A percentile compares a stretch with the other conserved stretches of the same genome.
Conservation (phyloP, 2,329 filamentous ascomycete genomes). For the Colletotrichum sansevieriae region DNA sequence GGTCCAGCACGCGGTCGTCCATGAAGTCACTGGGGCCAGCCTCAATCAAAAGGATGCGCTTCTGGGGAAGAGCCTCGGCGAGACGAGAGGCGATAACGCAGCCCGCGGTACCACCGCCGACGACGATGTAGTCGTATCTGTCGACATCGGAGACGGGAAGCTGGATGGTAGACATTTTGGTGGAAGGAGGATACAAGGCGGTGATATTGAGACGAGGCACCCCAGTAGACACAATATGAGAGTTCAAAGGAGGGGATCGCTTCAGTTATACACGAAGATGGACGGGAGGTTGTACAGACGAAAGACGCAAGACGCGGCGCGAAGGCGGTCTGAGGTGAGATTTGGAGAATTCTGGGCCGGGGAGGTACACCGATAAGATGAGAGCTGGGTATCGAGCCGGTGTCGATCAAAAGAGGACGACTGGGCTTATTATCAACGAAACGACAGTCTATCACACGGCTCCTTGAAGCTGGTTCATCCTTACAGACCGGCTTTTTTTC, state of each 20-base stretch:
- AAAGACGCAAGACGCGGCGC: constrained; percentile 15
- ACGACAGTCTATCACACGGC: background rate
- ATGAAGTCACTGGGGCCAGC: constrained; percentile 90
- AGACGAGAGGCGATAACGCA: constrained; percentile 86
- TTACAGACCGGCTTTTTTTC: background rate
- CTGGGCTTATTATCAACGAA: constrained; percentile 22
- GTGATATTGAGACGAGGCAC: constrained; percentile 30
- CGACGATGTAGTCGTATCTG: constrained; percentile 86
- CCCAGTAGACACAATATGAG: constrained; percentile 17
- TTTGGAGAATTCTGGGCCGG: constrained; percentile 29
- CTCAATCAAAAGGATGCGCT: constrained; percentile 86
- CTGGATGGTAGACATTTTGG: constrained; percentile 73
- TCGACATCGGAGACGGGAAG: constrained; percentile 74
- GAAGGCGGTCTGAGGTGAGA: constrained; percentile 33
- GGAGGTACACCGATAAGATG: constrained; percentile 6
- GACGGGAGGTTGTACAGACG: background rate
- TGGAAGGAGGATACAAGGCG: constrained; percentile 8
- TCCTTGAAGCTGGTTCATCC: constrained; percentile 14
- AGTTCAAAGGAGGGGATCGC: constrained; percentile 2
- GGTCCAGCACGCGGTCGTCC: constrained; percentile 86
- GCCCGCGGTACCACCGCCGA: constrained; percentile 87
- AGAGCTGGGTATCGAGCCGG: background rate
- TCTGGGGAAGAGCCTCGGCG: constrained; percentile 85
- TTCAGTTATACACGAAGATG: constrained; percentile 22
- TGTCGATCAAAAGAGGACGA: constrained; percentile 19